Conservation (phyloP, 2,329 filamentous ascomycete species). For the Paradendryphiella salina region DNA sequence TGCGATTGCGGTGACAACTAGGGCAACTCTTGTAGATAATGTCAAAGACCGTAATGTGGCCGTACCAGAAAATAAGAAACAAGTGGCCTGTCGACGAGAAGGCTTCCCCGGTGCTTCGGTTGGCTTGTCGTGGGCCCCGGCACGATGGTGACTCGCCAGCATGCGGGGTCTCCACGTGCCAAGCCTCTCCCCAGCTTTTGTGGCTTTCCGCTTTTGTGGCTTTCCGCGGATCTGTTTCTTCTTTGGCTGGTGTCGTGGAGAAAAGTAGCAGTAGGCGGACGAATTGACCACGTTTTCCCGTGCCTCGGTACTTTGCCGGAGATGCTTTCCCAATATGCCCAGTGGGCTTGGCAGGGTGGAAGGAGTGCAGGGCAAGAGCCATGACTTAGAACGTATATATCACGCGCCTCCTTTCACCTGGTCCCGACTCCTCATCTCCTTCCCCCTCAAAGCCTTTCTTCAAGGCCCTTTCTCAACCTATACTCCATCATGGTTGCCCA, state of each 20-base stretch:
- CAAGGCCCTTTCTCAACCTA: not conserved
- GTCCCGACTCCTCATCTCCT: constrained; percentile 2
- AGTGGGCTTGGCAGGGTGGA: constrained; percentile 10
- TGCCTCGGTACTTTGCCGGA: constrained; percentile 33
- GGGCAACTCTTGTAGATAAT: constrained; percentile 5
- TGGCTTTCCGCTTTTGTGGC: constrained; percentile 17
- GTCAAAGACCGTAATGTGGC: constrained; percentile 10
- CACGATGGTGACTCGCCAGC: constrained; percentile 13
- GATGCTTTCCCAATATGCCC: not conserved
- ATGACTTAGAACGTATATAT: constrained; percentile 11
- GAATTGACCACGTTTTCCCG: constrained; percentile 14
- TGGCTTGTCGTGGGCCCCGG: constrained; percentile 21
- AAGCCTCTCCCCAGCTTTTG: constrained; percentile 29
- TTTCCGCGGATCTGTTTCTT: constrained; percentile 6
- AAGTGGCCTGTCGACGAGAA: constrained; percentile 2
- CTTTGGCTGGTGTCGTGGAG: not conserved
- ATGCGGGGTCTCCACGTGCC: constrained; percentile 39
- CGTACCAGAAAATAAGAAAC: constrained; percentile 15
- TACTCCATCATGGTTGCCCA: constrained; percentile 8
- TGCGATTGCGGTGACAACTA: constrained; percentile 4
- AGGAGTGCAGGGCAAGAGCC: not conserved
- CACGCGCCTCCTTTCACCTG: not conserved
- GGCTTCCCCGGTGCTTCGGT: constrained; percentile 11
- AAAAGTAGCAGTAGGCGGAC: constrained; percentile 1
- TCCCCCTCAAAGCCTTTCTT: not conserved